These are phyloP conservation scores for Mariannaea elegans DNA, from an alignment of 2,329 filamentous ascomycete genomes.

Conservation along the genomic window DNA sequence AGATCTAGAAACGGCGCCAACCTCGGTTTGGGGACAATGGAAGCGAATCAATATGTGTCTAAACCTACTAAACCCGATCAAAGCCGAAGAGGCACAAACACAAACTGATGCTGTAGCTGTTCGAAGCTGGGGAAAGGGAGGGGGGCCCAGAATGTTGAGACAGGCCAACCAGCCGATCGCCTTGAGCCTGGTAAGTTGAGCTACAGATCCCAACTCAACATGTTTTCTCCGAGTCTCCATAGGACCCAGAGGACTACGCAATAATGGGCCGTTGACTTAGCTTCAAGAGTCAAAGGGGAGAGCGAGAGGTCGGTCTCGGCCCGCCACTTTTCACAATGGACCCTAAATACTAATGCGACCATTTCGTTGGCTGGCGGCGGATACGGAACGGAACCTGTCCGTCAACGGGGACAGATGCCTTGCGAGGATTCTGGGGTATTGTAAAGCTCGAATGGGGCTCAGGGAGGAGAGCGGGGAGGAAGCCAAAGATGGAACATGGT, in stretches of 20 bases:
- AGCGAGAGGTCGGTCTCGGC: not conserved
- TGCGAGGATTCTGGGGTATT: too few species aligned
- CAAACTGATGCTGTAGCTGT: too few species aligned
- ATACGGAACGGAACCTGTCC: slow-evolving; percentile 32
- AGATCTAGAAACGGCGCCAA: slow-evolving; percentile 19
- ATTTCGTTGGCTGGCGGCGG: slow-evolving; percentile 35
- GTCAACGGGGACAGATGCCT: not conserved
- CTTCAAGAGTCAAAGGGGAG: not conserved
- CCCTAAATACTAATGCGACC: slow-evolving; percentile 34
- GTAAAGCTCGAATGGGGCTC: too few species aligned
- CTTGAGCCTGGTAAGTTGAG: not conserved
- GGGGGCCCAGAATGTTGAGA: not conserved
- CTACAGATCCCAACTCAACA: slow-evolving; percentile 2
- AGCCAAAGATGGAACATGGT: too few species aligned
- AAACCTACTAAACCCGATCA: slow-evolving; percentile 6
- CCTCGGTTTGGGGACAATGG: slow-evolving; percentile 23
- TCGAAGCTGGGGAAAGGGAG: too few species aligned
- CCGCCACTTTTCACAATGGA: too few species aligned
- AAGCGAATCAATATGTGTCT: not conserved
- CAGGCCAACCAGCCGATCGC: not conserved
- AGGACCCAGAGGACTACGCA: slow-evolving; percentile 3
- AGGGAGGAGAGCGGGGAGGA: not conserved
- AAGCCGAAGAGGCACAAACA: not conserved
- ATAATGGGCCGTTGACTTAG: not conserved
- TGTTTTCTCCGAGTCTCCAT: not conserved